Evolutionary conservation across 345 rosid genomes (phyloP), one percentile per base, ranked within the genome.

Genomic region (Populus deltoides): DNA sequence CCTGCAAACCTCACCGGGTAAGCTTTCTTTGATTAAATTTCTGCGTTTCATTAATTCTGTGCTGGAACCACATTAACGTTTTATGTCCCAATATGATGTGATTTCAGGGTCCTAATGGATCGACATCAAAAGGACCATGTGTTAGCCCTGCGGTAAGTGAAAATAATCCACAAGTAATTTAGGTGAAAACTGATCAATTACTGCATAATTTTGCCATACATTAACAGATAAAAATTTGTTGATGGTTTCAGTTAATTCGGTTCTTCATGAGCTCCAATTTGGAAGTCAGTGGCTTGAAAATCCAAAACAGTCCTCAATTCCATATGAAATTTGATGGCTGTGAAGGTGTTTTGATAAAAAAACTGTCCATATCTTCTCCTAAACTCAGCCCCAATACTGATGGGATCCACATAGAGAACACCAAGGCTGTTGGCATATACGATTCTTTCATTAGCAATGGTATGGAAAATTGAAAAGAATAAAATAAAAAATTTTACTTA

Each of bases 1-100:
- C 99, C 73, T 93, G 99, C 91, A 96, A 96, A 77, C 99, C 99
- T 25, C 98, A 93, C 84, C 81, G 97, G 91, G 99, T 96, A 92
- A 55, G 24, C 77, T 35, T 47, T 12, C 47, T 71, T 6, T 8
- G 1, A 8, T 43, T 15, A 22, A 22, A 22, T 22, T 11, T 41
- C 20, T 16, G 43, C 3, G 25, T 33, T n/a, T 16, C 12, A 7
- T 59, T 39, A 69, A 8, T 77, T 62, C 38, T 41, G 22, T 17
- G 61, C 1, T 62, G 27, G 39, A 20, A 27, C 24, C 7, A 68
- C 7, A 11, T 16, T 18, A 16, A 39, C n/a, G 8, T 22, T 68
- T n/a, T 31, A 11, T 73, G 68, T 41, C 27, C 1, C 5, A 8
- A 68, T 7, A 17, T 27, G 33, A 68, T 84, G 18, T 71, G 63